These are phyloP conservation scores for Geranium incanum DNA, from an alignment of 441 rosid genomes.

Conservation along the genomic window DNA sequence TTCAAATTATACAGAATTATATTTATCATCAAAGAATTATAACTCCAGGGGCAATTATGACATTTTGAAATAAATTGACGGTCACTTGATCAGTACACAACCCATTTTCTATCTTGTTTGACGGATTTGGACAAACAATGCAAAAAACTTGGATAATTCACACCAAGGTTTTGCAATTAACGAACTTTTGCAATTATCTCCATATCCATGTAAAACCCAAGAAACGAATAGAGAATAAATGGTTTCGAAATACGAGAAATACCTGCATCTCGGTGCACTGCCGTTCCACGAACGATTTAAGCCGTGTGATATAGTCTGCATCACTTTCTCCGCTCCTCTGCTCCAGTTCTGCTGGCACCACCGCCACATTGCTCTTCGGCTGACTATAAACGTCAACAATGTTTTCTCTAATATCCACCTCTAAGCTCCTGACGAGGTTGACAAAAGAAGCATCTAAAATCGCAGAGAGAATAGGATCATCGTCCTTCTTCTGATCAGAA, in stretches of 20 bases:
- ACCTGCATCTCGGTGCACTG: constrained; percentile 92
- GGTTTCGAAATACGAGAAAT: background rate
- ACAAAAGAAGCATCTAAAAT: constrained; percentile 54
- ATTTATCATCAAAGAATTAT: too few species aligned
- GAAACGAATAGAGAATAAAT: background rate
- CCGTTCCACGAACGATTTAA: constrained; percentile 70
- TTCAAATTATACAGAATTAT: too few species aligned
- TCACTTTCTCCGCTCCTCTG: constrained; percentile 67
- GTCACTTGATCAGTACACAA: too few species aligned
- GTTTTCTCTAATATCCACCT: constrained; percentile 56
- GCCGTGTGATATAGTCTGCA: constrained; percentile 59
- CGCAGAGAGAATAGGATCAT: constrained; percentile 61
- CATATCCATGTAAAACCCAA: too few species aligned
- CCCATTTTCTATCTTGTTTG: too few species aligned
- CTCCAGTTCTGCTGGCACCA: constrained; percentile 81
- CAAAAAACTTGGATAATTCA: too few species aligned
- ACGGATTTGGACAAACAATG: too few species aligned
- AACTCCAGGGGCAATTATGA: too few species aligned
- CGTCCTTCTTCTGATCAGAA: constrained; percentile 52
- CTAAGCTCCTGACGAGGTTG: constrained; percentile 51
- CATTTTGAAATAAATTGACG: too few species aligned
- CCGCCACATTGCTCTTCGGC: constrained; percentile 71
- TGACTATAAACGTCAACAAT: constrained; percentile 66
- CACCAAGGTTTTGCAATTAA: too few species aligned
- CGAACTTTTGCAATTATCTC: too few species aligned